Conservation (phyloP, 2,329 filamentous ascomycete genomes). For the Fusarium irregulare region DNA sequence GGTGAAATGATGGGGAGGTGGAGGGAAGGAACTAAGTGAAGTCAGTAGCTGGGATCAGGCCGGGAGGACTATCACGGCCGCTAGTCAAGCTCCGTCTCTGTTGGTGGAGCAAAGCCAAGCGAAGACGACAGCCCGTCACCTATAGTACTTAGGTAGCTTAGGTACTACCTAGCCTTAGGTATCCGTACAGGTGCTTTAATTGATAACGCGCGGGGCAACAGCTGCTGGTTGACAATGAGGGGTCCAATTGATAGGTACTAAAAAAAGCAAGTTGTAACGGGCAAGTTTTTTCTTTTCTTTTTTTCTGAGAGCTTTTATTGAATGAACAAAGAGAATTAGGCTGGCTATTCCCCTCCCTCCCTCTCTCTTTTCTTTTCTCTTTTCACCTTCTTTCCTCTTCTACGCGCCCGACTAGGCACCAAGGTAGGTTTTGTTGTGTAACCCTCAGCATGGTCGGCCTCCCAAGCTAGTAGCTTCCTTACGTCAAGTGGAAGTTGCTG, state of each 20-base stretch:
- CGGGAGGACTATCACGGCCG: slow-evolving; percentile 16
- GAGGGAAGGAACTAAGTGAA: background rate
- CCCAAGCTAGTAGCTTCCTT: slow-evolving; percentile 6
- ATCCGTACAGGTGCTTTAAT: background rate
- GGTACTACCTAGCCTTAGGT: background rate
- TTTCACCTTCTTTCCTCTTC: background rate
- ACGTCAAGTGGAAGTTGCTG: background rate
- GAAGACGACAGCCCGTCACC: background rate
- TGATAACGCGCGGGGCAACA: background rate
- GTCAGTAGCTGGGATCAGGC: background rate
- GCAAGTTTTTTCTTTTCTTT: background rate
- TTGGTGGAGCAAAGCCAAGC: slow-evolving; percentile 25
- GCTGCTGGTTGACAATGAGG: background rate
- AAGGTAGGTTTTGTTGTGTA: slow-evolving; percentile 7
- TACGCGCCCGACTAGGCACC: background rate
- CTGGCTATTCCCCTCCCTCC: background rate
- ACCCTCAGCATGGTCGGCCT: slow-evolving; percentile 36
- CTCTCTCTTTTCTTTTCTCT: background rate
- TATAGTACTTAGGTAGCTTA: background rate
- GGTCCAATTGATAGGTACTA: background rate
- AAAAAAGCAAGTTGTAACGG: background rate
- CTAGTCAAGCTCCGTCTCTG: slow-evolving; percentile 5
- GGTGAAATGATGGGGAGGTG: background rate
- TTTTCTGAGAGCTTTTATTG: background rate
- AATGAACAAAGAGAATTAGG: background rate